phyloP scores from a whole-genome alignment of 768 basidiomycete species.

The Phylloporus arenicola region DNA sequence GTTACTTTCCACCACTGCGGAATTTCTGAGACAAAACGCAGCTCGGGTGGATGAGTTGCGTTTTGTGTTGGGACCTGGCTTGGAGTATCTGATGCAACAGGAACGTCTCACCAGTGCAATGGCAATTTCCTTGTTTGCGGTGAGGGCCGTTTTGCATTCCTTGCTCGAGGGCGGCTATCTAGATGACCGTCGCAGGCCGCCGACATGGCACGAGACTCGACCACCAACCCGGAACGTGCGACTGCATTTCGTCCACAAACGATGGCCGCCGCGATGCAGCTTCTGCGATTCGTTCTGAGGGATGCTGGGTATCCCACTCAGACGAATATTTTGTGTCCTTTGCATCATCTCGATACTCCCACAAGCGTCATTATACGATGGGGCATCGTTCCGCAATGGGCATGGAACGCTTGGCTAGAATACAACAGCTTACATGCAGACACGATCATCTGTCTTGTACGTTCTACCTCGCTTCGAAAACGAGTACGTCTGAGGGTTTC shows the following conservation, averaged over 20 bases:
- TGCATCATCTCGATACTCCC: conserved; percentile 34
- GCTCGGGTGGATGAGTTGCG: conserved; percentile 9
- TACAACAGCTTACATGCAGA: conserved; percentile 45
- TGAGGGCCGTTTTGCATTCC: conserved; percentile 11
- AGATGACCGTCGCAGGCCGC: conserved; percentile 16
- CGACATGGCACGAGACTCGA: conserved; percentile 9
- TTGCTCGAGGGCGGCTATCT: not conserved
- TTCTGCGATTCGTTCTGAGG: conserved; percentile 40
- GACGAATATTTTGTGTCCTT: conserved; percentile 10
- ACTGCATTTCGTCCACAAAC: conserved; percentile 44
- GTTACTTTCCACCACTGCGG: conserved; percentile 14
- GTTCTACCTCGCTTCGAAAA: conserved; percentile 10
- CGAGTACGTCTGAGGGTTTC: conserved; percentile 2
- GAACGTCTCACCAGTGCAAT: conserved; percentile 33
- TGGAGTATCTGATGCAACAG: conserved; percentile 17
- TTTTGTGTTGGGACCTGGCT: conserved; percentile 2
- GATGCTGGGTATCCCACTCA: conserved; percentile 13
- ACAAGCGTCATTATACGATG: conserved; percentile 53
- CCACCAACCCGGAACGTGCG: not conserved
- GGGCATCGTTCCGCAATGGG: conserved; percentile 55
- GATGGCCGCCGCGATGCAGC: conserved; percentile 37
- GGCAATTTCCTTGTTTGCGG: conserved; percentile 34
- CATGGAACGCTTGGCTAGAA: conserved; percentile 61
- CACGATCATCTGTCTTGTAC: conserved; percentile 44
- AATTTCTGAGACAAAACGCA: conserved; percentile 18